Conservation (phyloP, 768 basidiomycete genomes). For the Krasilnikovozyma curviuscula region DNA sequence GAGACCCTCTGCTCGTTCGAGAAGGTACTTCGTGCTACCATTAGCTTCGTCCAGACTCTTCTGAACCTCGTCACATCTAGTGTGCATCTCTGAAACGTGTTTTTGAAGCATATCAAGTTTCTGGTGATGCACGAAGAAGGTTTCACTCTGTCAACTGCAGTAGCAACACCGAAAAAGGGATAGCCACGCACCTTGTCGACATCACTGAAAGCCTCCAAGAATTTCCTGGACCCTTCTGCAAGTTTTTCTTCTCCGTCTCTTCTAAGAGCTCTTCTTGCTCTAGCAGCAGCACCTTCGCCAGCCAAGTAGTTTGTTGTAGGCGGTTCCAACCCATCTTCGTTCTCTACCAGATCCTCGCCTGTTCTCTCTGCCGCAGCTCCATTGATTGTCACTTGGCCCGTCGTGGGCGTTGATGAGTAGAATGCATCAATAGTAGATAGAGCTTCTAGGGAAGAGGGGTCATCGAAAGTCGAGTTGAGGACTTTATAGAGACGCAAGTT, state of each 20-base stretch:
- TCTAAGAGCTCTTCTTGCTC: constrained; percentile 58
- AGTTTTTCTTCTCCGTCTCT: constrained; percentile 70
- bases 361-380: constrained; percentile 14
- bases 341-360: constrained; percentile 24
- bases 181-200: constrained; percentile 60
- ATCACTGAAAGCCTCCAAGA: constrained; percentile 64
- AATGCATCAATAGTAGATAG: constrained; percentile 62
- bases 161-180: not conserved
- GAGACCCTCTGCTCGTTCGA: constrained; percentile 64
- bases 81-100: constrained; percentile 61
- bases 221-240: constrained; percentile 59
- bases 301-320: not conserved
- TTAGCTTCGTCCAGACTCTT: constrained; percentile 52
- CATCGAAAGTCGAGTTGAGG: constrained; percentile 39
- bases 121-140: constrained; percentile 29
- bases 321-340: constrained; percentile 22
- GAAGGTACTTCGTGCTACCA: constrained; percentile 52
- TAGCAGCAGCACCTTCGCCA: constrained; percentile 33
- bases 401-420: constrained; percentile 31
- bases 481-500: constrained; percentile 81
- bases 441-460: constrained; percentile 38
- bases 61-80: constrained; percentile 66
- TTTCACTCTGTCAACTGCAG: not conserved
- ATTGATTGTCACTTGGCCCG: constrained; percentile 22
- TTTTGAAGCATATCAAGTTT: constrained; percentile 62